Evolutionary conservation across 257 asterid genomes (phyloP), one percentile per base, ranked within the genome.

Genomic region (Nicotiana knightiana): DNA sequence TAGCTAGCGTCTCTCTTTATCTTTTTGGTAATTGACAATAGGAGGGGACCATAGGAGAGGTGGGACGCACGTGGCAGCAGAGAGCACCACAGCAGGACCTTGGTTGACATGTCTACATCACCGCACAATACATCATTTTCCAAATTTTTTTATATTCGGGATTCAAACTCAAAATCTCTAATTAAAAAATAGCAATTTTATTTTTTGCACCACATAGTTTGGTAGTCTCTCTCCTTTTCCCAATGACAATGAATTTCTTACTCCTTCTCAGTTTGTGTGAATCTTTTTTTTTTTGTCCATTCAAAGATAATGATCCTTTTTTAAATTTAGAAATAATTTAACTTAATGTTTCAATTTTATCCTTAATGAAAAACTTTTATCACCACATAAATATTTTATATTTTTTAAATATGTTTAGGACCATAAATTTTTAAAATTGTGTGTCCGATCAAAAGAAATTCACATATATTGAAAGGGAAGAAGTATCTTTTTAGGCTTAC

Each of bases 91-190:
- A 61, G 32, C 87, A 17, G 88, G 37, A 83, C 83, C 85, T 57
- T 87, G 80, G 87, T 89, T 84, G 95, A 87, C 88, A 91, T 85
- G 92, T 90, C 95, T 4, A 67, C 57, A 65, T 91, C 93, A 67
- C 53, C 30, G 13, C 28, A 79, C 85, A 71, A 43, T 55, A 37
- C 43, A 76, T 77, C 65, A 7, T 8, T 39, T 21, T 21, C 24
- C 0, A 21, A 43, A 43, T 7, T 7, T 43, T 43, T 43, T 0
- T 1, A 43, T 43, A 2, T 2, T 8, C 3, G 1, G 0, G 11
- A 8, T 1, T 43, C 51, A 43, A 8, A 8, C 0, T 0, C 11
- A 0, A 43, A 0, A 43, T 1, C 11, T 7, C 3, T 43, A 1
- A 0, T 43, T 43, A 43, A 43, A 39, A 0, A 43, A 8, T 2